Conservation (phyloP, 2,329 filamentous ascomycete species). For the Magnaporthiopsis incrustans region DNA sequence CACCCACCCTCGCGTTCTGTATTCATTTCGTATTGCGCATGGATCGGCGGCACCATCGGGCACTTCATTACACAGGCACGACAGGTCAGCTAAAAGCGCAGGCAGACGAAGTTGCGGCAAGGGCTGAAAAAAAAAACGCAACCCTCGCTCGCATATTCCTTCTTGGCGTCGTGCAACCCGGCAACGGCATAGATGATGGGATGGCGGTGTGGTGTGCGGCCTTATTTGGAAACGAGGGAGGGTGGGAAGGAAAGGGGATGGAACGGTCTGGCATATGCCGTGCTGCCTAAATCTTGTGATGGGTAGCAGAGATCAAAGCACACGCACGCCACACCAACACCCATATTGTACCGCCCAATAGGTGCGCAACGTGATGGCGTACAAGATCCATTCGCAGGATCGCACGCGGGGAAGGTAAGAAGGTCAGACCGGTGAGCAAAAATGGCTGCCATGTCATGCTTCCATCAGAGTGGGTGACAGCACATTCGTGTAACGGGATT, state of each 20-base stretch:
- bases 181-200: background rate
- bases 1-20: background rate
- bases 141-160: no score
- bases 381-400: background rate
- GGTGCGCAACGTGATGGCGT: background rate
- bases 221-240: background rate
- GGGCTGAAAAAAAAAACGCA: no score
- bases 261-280: background rate
- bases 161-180: background rate
- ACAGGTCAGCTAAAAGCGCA: no score
- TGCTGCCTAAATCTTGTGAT: background rate
- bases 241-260: no score
- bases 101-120: no score
- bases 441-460: no score
- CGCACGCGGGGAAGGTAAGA: background rate
- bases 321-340: no score
- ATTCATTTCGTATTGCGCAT: no score
- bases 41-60: no score
- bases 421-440: background rate
- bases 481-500: no score
- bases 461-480: no score
- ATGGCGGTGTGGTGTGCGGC: background rate
- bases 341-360: background rate
- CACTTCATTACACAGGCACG: no score
- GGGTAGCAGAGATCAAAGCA: background rate